These are phyloP conservation scores for Teunomyces atbi DNA, from an alignment of 805 yeast species.

Conservation along the genomic window DNA sequence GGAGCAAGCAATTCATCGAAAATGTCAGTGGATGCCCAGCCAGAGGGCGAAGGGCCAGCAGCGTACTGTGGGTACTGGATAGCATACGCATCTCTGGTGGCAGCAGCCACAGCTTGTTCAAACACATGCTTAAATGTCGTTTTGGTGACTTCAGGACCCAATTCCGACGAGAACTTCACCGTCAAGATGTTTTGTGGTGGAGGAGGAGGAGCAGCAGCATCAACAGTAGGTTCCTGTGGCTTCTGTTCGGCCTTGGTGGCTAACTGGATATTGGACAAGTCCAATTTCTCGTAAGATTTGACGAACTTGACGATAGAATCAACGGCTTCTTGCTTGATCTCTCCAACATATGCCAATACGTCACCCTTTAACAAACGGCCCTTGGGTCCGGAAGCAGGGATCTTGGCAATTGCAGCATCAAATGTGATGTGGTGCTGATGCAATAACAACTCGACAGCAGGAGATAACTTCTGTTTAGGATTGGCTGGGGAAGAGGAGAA, in stretches of 20 bases:
- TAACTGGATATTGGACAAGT: slow-evolving; percentile 64
- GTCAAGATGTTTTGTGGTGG: slow-evolving; percentile 30
- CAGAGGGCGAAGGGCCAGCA: slow-evolving; percentile 25
- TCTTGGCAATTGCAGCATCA: slow-evolving; percentile 68
- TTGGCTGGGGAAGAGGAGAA: slow-evolving; percentile 47
- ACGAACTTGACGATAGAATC: slow-evolving; percentile 54
- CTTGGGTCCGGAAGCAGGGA: slow-evolving; percentile 83
- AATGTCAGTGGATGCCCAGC: slow-evolving; percentile 21
- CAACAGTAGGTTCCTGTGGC: slow-evolving; percentile 11
- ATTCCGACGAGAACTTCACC: slow-evolving; percentile 23
- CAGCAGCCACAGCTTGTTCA: slow-evolving; percentile 25
- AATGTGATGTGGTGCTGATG: slow-evolving; percentile 59
- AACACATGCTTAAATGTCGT: slow-evolving; percentile 30
- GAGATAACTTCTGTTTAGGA: slow-evolving; percentile 64
- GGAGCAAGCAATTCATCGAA: slow-evolving; percentile 41
- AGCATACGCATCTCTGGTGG: slow-evolving; percentile 32
- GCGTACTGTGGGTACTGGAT: slow-evolving; percentile 37
- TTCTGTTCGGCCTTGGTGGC: slow-evolving; percentile 29
- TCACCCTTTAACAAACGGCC: slow-evolving; percentile 92
- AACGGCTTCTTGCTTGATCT: slow-evolving; percentile 58
- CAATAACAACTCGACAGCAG: slow-evolving; percentile 73
- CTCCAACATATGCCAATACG: slow-evolving; percentile 78
- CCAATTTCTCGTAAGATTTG: slow-evolving; percentile 58
- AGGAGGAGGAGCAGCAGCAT: slow-evolving; percentile 17
- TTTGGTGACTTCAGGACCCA: slow-evolving; percentile 24